Evolutionary conservation across 768 basidiomycete genomes (phyloP).

Genomic region (Calocera cornea): DNA sequence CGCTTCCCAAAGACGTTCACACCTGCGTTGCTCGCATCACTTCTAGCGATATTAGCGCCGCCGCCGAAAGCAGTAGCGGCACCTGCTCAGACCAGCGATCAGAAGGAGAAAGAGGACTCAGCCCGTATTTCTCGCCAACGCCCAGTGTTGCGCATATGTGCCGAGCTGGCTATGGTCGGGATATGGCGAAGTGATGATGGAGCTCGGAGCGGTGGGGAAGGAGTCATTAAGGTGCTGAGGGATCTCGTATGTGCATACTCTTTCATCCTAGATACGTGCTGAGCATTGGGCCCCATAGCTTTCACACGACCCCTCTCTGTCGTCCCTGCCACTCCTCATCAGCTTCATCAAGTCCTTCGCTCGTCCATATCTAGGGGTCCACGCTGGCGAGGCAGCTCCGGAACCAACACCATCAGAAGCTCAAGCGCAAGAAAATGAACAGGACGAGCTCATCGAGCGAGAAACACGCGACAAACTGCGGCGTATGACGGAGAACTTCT

Average conservation of each 20-base stretch:
- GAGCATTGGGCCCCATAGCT: slow-evolving; percentile 37
- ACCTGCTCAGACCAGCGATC: slow-evolving; percentile 54
- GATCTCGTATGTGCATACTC: slow-evolving; percentile 52
- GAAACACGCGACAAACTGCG: slow-evolving; percentile 81
- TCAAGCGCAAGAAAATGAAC: slow-evolving; percentile 22
- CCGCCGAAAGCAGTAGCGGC: slow-evolving; percentile 31
- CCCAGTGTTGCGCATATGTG: slow-evolving; percentile 70
- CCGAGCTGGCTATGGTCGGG: slow-evolving; percentile 80
- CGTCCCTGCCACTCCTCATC: slow-evolving; percentile 77
- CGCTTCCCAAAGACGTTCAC: slow-evolving; percentile 75
- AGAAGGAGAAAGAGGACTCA: slow-evolving; percentile 85
- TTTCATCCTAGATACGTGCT: slow-evolving; percentile 10
- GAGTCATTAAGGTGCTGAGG: slow-evolving; percentile 75
- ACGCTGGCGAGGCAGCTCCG: slow-evolving; percentile 34
- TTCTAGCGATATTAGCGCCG: slow-evolving; percentile 32
- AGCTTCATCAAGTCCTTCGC: slow-evolving; percentile 91
- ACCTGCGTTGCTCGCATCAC: slow-evolving; percentile 45
- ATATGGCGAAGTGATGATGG: slow-evolving; percentile 59
- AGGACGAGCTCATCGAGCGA: slow-evolving; percentile 66
- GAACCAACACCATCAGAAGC: slow-evolving; percentile 35
- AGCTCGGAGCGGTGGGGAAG: slow-evolving; percentile 59
- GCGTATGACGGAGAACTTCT: slow-evolving; percentile 87
- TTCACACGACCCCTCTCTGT: slow-evolving; percentile 72
- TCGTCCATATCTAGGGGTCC: slow-evolving; percentile 72
- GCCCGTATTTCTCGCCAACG: slow-evolving; percentile 68